Evolutionary conservation across 306 rosid species (phyloP), one percentile per base, ranked within the genome.

Genomic region (Arachis hypogaea): DNA sequence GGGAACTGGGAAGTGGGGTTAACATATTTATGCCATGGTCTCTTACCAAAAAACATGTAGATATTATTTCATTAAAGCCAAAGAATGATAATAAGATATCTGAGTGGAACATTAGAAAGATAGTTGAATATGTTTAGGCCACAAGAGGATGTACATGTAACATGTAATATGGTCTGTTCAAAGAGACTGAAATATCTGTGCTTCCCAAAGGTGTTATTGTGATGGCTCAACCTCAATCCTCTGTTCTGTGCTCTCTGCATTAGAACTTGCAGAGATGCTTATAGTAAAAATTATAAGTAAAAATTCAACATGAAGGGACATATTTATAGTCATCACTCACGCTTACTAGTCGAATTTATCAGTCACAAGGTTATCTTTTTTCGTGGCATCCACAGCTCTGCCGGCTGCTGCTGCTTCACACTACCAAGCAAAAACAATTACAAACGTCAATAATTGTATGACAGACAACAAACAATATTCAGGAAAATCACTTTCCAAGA

Each of bases 401-500:
- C 52, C 73, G 79, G 77, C 58, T 56, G 84, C 79, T 69, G 77
- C 58, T 56, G 84, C 79, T 69, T 82, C 86, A 73, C 92, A 61
- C 90, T 87, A 64, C 66, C 77, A 84, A 59, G 51, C 47, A 65
- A 46, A 59, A 79, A 42, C 9, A 10, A 29, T 76, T 56, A 72
- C 40, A 44, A 52, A 47, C 46, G 68, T 74, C 58, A 65, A 16
- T 16, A 64, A 7, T 1, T 5, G n/a, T 65, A 59, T 44, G 12
- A n/a, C 47, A 68, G 0, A 1, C 44, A 16, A 52, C 40, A 71
- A 71, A 43, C 46, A 18, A 62, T 7, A 44, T 11, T 18, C 29
- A 57, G 9, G 5, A 44, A 56, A n/a, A 54, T 6, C 6, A 69
- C 18, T 55, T 22, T 22, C 28, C 28, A 22, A 58, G 51, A 60